Evolutionary conservation across 192 early-diverging fungal species (phyloP).

Genomic region (Coemansia sp.): DNA sequence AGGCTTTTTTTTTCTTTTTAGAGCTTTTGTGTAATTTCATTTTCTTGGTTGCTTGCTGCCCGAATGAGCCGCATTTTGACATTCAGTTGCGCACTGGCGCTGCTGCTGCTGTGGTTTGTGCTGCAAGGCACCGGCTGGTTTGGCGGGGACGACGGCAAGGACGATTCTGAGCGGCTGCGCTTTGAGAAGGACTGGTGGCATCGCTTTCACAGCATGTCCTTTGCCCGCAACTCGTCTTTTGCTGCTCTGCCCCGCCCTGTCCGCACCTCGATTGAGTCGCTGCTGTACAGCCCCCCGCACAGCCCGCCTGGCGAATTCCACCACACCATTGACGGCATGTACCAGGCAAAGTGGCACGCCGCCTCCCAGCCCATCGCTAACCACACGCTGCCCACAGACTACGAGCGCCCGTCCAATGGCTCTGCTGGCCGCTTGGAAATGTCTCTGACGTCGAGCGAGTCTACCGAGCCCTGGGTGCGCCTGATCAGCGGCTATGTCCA

Average conservation of each 20-base stretch:
- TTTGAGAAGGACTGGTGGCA: constrained; percentile 39
- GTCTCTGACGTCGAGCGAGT: constrained; percentile 11
- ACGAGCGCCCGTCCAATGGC: constrained; percentile 17
- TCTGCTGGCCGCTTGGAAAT: constrained; percentile 12
- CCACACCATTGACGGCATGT: constrained; percentile 14
- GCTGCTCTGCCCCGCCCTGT: constrained; percentile 18
- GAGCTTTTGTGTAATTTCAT: background rate
- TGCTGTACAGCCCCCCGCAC: constrained; percentile 3
- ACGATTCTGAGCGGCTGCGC: constrained; percentile 13
- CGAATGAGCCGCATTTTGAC: background rate
- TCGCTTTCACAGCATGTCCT: constrained; percentile 22
- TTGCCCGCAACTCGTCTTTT: constrained; percentile 27
- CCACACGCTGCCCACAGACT: constrained; percentile 12
- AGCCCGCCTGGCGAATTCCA: background rate
- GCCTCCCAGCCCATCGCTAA: constrained; percentile 8
- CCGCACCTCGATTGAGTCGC: constrained; percentile 3
- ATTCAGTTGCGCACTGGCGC: constrained; percentile 5
- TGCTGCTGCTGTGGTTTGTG: constrained; percentile 15
- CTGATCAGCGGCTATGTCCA: constrained; percentile 19
- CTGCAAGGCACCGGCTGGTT: constrained; percentile 11
- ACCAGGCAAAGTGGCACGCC: constrained; percentile 21
- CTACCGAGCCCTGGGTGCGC: constrained; percentile 1
- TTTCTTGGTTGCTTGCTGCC: background rate
- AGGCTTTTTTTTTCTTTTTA: background rate
- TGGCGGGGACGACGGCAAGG: background rate